Base-by-base conservation (phyloP, 2,329 filamentous ascomycete genomes). In the Epichloe typhina region DNA sequence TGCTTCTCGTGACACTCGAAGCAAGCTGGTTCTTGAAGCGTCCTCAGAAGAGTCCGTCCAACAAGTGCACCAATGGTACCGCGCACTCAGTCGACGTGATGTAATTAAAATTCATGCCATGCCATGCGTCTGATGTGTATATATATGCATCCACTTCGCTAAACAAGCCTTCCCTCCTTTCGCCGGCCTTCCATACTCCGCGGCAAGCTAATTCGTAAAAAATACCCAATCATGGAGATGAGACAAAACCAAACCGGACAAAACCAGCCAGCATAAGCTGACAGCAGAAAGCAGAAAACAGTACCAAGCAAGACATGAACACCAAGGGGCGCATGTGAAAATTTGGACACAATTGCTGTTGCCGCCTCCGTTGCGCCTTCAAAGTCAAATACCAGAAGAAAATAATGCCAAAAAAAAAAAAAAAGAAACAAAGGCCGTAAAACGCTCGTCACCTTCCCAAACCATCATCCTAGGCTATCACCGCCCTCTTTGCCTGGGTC, bases 161-260 rank as follows among this genome's bases (percentile, higher is more conserved):
- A 4, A 23, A 4, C 13, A 8, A 21, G 19, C 39, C 12, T 15
- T 12, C 5, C 6, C 23, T 2, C 44, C 7, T 21, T 35, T 35
- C 31, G 31, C 31, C 31, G 9, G 31, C 31, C 31, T 31, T 31
- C 31, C 31, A 31, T 4, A 31, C 26, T 31, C 26, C 26, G 26
- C 8, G 8, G 26, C 26, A 31, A 31, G 26, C 8, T 31, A 11
- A 31, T 31, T 31, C 8, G 8, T 31, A 31, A 31, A 31, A 31
- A 55, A 51, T 56, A 56, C 52, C 54, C 54, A 55, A 56, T 50
- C 40, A 49, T 44, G 17, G 44, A 52, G 1, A 52, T 39, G 50
- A 49, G 43, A 38, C 45, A 21, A 31, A 36, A 47, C 41, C 23
- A 12, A 45, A 43, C 26, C 26, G 50, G 39, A 49, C 41, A 40